A percentile compares a stretch with the other conserved stretches of the same genome.
phyloP scores from a whole-genome alignment of 169 alveolate genomes.

The Eimeria sp. region DNA sequence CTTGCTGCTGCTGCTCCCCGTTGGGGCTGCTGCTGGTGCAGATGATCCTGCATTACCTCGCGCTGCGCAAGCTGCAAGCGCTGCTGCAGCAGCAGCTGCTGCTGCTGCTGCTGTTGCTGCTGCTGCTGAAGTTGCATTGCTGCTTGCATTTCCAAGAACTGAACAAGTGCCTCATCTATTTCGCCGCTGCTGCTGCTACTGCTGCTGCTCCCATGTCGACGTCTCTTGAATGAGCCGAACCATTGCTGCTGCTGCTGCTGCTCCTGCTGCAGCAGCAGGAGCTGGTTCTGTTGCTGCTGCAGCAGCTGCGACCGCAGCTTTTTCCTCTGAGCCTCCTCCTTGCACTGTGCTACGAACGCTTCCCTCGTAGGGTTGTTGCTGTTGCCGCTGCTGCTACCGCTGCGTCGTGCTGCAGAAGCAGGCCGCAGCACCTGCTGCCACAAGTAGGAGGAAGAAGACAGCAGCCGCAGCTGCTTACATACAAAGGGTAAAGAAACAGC shows the following conservation, averaged over 20 bases:
- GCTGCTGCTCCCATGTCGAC: background rate
- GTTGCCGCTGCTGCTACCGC: slow-evolving; percentile 33
- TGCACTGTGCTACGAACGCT: slow-evolving; percentile 22
- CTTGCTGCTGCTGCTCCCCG: slow-evolving; percentile 25
- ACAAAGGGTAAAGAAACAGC: slow-evolving; percentile 2
- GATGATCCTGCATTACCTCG: too few relatives aligned
- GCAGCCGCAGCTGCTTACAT: background rate
- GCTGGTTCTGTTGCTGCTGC: slow-evolving; percentile 1
- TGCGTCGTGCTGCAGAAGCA: slow-evolving; percentile 8
- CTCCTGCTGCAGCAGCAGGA: too few relatives aligned
- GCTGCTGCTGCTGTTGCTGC: slow-evolving; percentile 6
- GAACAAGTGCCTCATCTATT: slow-evolving; percentile 15
- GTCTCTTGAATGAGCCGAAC: too few relatives aligned
- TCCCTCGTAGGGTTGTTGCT: background rate
- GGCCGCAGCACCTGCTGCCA: slow-evolving; percentile 62
- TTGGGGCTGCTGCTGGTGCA: slow-evolving; percentile 24
- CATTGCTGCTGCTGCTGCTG: too few relatives aligned
- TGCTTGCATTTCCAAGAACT: slow-evolving; percentile 44
- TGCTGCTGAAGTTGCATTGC: slow-evolving; percentile 66
- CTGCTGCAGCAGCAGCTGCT: slow-evolving; percentile 1
- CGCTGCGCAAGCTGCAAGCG: too few relatives aligned
- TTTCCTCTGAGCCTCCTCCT: slow-evolving; percentile 31
- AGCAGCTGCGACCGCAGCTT: slow-evolving; percentile 48
- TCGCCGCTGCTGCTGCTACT: slow-evolving; percentile 47
- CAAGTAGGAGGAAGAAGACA: slow-evolving; percentile 5